A percentile compares a stretch with the other conserved stretches of the same genome.
Conservation (phyloP, 202 grass and related monocot genomes). For the Carex sylvatica region DNA sequence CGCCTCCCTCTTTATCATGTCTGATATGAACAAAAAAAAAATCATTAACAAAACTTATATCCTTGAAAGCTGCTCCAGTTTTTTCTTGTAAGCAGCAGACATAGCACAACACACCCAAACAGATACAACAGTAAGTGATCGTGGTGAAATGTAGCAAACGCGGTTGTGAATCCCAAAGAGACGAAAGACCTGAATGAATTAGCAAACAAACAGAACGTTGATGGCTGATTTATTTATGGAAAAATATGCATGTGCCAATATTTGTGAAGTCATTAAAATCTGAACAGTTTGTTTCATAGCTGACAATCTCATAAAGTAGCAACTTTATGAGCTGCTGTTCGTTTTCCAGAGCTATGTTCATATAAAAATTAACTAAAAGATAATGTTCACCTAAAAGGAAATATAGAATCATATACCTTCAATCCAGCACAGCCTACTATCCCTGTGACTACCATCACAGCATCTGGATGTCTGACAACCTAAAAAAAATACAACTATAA, state of each 20-base stretch:
- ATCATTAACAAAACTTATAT: constrained; percentile 27
- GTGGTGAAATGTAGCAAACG: constrained; percentile 36
- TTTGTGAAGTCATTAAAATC: no score
- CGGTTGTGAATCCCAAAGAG: no score
- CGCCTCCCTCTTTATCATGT: constrained; percentile 43
- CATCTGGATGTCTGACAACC: constrained; percentile 91
- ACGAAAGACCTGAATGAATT: no score
- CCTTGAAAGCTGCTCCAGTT: background rate
- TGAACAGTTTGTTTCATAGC: no score
- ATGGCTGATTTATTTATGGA: no score
- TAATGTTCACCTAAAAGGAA: no score
- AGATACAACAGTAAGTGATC: constrained; percentile 55
- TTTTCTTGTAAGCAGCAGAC: constrained; percentile 35
- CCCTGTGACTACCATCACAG: constrained; percentile 83
- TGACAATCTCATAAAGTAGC: no score
- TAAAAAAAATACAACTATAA: constrained; percentile 33
- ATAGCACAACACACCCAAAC: constrained; percentile 69
- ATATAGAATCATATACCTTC: constrained; percentile 84
- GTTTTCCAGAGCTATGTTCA: background rate
- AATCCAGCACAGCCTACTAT: constrained; percentile 98
- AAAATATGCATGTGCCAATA: no score
- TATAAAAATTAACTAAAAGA: background rate
- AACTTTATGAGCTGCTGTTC: background rate
- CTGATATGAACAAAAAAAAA: constrained; percentile 45
- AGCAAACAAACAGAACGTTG: no score